Evolutionary conservation across 345 rosid genomes (phyloP).

Genomic region (Citrus sinensis): DNA sequence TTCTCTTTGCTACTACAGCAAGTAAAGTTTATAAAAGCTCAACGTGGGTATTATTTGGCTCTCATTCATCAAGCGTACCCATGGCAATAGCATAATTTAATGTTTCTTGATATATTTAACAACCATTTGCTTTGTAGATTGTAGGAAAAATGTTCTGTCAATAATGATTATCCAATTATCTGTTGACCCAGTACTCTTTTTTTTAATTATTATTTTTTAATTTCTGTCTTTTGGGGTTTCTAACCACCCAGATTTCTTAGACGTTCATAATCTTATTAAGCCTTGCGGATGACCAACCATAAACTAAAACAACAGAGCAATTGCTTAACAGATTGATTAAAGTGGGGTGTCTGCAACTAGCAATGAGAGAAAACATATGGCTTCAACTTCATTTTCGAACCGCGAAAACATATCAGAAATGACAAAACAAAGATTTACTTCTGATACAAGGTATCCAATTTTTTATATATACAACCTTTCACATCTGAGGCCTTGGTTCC

Average conservation of each 20-base stretch:
- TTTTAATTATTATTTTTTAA: not conserved
- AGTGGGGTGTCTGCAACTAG: not conserved
- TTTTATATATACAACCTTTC: not conserved
- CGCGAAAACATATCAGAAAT: not conserved
- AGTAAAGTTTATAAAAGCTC: not conserved
- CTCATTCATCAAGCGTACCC: not conserved
- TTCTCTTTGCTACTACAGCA: not conserved
- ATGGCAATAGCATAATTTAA: not conserved
- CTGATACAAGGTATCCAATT: not conserved
- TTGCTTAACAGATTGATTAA: not conserved
- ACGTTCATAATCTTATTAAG: not conserved
- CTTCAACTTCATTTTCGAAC: not conserved
- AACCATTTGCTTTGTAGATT: not conserved
- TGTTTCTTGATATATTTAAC: constrained; percentile 2
- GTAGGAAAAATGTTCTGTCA: not conserved
- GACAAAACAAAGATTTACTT: not conserved
- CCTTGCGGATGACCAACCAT: constrained; percentile 5
- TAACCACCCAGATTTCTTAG: constrained; percentile 23
- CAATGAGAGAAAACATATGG: not conserved
- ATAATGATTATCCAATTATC: not conserved
- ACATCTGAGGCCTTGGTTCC: not conserved
- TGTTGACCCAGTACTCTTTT: not conserved
- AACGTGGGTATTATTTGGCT: not conserved
- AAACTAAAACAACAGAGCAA: not conserved
- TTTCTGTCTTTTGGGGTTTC: not conserved